These are phyloP conservation scores for Cadophora sp. DNA, from an alignment of 2,329 filamentous ascomycete species.

Conservation along the genomic window DNA sequence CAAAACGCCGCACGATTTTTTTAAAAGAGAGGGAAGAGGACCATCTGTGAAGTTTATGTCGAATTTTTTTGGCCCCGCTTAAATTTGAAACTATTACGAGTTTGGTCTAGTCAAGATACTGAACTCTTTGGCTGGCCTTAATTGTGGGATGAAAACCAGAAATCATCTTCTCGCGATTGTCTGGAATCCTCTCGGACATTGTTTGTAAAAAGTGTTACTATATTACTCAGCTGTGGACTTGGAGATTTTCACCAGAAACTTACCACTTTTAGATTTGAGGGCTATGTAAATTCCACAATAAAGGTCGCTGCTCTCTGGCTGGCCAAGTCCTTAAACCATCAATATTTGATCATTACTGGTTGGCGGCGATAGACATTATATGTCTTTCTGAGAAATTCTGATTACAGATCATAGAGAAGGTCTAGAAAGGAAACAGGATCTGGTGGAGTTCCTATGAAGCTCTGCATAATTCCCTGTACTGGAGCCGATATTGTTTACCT, in stretches of 20 bases:
- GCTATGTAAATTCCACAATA: no score
- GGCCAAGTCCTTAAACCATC: no score
- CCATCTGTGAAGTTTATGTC: not conserved
- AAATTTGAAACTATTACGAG: not conserved
- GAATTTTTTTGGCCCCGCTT: not conserved
- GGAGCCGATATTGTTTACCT: not conserved
- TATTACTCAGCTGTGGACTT: no score
- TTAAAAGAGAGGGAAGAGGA: conserved; percentile 20
- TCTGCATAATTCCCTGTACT: not conserved
- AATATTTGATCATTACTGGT: no score
- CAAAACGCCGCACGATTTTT: conserved; percentile 42
- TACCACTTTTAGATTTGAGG: no score
- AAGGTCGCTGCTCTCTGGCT: no score
- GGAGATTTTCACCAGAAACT: no score
- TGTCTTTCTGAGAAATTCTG: no score
- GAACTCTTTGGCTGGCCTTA: not conserved
- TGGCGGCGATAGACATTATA: no score
- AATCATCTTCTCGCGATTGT: not conserved
- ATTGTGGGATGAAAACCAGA: not conserved
- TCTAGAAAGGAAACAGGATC: not conserved
- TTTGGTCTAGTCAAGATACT: not conserved
- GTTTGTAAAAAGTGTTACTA: not conserved
- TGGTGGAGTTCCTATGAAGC: not conserved
- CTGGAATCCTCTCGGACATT: not conserved
- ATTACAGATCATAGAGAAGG: not conserved